A percentile compares a stretch with the other conserved stretches of the same genome.
phyloP scores from a whole-genome alignment of 2,329 filamentous ascomycete species.

The Clonostachys byssicola region DNA sequence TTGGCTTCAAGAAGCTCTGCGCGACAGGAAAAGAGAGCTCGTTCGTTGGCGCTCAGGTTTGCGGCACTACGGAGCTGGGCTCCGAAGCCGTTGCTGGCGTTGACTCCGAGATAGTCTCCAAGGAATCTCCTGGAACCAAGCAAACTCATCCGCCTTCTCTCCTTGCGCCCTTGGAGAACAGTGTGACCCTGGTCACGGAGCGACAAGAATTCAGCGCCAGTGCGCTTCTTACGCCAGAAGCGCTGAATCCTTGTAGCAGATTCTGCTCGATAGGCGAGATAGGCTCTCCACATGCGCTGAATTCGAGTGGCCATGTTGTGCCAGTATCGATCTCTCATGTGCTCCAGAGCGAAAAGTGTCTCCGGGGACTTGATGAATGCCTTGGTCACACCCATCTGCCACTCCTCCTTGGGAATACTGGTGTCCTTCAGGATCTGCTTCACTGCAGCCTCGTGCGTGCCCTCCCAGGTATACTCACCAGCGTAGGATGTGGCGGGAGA shows the following conservation, averaged over 20 bases:
- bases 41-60: constrained; percentile 68
- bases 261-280: constrained; percentile 86
- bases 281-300: constrained; percentile 95
- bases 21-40: constrained; percentile 83
- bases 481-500: constrained; percentile 95
- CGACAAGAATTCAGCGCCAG: constrained; percentile 83
- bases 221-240: constrained; percentile 91
- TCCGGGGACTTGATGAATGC: constrained; percentile 98
- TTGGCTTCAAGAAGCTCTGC: constrained; percentile 89
- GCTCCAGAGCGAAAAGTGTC: constrained; percentile 92
- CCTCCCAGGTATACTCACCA: constrained; percentile 94
- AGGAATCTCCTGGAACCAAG: constrained; percentile 88
- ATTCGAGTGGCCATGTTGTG: constrained; percentile 99
- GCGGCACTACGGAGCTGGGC: constrained; percentile 75
- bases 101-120: constrained; percentile 90
- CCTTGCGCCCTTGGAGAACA: constrained; percentile 79
- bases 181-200: constrained; percentile 84
- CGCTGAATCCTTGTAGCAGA: constrained; percentile 91
- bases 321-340: constrained; percentile 98
- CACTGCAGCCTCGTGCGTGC: constrained; percentile 80
- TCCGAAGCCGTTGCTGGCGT: constrained; percentile 74
- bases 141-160: constrained; percentile 85
- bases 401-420: constrained; percentile 91
- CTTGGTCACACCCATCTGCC: constrained; percentile 94
- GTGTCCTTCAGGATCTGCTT: constrained; percentile 95